phyloP scores from a whole-genome alignment of 495 filamentous ascomycete species.

The Penicillium egyptiacum region DNA sequence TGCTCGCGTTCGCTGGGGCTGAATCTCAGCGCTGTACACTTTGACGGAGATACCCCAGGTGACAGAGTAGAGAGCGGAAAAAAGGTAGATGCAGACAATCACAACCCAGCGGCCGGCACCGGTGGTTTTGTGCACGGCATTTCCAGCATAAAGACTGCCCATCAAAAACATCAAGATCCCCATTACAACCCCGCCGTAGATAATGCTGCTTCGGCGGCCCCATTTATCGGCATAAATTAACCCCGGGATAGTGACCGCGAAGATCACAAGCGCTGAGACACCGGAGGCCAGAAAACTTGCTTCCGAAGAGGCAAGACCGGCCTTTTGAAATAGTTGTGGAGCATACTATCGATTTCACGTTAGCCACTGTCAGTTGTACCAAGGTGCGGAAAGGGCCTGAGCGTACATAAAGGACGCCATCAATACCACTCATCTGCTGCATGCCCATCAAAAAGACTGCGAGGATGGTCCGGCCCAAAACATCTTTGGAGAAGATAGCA shows the following conservation, averaged over 20 bases:
- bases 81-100: conserved; percentile 51
- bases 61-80: conserved; percentile 41
- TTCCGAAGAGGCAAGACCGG: conserved; percentile 48
- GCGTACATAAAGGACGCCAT: conserved; percentile 53
- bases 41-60: conserved; percentile 58
- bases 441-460: conserved; percentile 47
- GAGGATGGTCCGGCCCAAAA: conserved; percentile 37
- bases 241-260: conserved; percentile 50
- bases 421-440: conserved; percentile 49
- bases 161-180: conserved; percentile 49
- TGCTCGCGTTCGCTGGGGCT: conserved; percentile 54
- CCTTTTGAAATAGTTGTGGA: conserved; percentile 53
- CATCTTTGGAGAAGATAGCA: conserved; percentile 44
- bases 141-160: conserved; percentile 51
- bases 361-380: background rate
- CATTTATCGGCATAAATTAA: conserved; percentile 58
- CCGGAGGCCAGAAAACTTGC: conserved; percentile 57
- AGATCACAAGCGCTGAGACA: conserved; percentile 53
- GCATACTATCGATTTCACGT: conserved; percentile 41
- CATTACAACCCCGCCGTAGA: conserved; percentile 56
- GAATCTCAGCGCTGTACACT: conserved; percentile 57
- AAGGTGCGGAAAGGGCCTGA: too few species aligned
- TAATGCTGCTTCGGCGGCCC: conserved; percentile 56
- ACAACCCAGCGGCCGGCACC: conserved; percentile 58
- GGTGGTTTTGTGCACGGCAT: conserved; percentile 41